A percentile compares a stretch with the other conserved stretches of the same genome.
Conservation (phyloP, 495 filamentous ascomycete genomes). For the Hypoxylon rickii region DNA sequence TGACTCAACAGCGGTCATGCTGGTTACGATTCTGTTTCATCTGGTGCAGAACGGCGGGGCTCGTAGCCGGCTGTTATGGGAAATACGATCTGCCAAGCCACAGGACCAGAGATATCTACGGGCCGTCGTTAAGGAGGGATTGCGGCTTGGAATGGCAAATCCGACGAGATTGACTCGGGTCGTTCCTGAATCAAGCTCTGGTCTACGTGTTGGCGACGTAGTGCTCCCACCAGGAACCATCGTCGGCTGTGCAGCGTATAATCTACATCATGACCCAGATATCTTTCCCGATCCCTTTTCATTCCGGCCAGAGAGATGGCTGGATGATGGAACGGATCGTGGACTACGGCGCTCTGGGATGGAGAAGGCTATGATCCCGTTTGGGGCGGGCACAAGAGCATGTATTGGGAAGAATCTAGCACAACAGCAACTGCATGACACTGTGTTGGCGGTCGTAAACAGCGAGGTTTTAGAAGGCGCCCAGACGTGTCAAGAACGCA, state of each 20-base stretch:
- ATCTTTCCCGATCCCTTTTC: conserved; percentile 48
- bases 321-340: too few relatives aligned
- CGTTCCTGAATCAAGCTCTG: conserved; percentile 47
- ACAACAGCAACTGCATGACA: conserved; percentile 47
- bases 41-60: too few relatives aligned
- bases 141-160: conserved; percentile 34
- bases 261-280: conserved; percentile 50
- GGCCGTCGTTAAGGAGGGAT: conserved; percentile 45
- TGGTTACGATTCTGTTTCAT: neutral
- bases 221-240: conserved; percentile 49
- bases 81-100: too few relatives aligned
- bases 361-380: conserved; percentile 49
- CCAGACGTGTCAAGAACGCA: conserved; percentile 37
- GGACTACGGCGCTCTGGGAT: conserved; percentile 43
- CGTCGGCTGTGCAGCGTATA: conserved; percentile 48
- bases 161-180: conserved; percentile 47
- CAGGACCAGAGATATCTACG: conserved; percentile 36
- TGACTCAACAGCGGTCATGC: neutral
- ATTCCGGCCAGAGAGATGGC: conserved; percentile 60
- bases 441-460: conserved; percentile 43
- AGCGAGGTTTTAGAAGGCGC: conserved; percentile 47
- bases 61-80: too few relatives aligned
- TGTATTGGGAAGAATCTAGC: conserved; percentile 60
- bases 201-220: conserved; percentile 44
- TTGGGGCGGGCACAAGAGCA: conserved; percentile 51